Percentiles rank a stretch among this genome's conserved stretches.
These are phyloP conservation scores for Yamadazyma friedrichii DNA, from an alignment of 1,139 yeast species.

Conservation along the genomic window DNA sequence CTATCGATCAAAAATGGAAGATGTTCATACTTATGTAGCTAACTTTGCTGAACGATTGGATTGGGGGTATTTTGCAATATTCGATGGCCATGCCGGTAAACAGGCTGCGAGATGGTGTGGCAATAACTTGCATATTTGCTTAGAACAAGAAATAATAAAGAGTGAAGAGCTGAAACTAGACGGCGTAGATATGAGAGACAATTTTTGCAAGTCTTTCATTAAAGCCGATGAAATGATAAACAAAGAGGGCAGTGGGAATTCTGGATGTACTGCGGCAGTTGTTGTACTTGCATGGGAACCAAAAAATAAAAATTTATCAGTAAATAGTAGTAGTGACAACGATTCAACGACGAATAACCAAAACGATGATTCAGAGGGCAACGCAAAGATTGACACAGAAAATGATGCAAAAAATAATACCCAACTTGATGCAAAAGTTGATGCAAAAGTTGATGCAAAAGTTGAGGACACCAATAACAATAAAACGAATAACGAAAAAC, in stretches of 20 bases:
- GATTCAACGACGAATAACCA: not conserved
- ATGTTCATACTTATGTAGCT: constrained; percentile 90
- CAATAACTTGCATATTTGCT: constrained; percentile 68
- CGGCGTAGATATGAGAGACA: constrained; percentile 41
- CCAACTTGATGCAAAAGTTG: too few relatives aligned
- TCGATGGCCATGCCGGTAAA: constrained; percentile 98
- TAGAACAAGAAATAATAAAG: constrained; percentile 50
- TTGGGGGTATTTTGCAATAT: constrained; percentile 94
- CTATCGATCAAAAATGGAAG: constrained; percentile 92
- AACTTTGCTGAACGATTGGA: constrained; percentile 86
- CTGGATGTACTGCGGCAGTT: constrained; percentile 96
- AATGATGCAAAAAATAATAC: constrained; percentile 3
- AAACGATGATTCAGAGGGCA: not conserved
- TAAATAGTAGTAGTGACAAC: constrained; percentile 5
- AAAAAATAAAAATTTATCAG: not conserved
- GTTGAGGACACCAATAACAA: not conserved
- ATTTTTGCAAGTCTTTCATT: constrained; percentile 59
- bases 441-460: constrained; percentile 1
- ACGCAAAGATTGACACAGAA: not conserved
- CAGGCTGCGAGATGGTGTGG: constrained; percentile 97
- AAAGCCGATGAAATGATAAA: constrained; percentile 73
- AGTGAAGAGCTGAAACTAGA: constrained; percentile 11
- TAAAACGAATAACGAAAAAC: not conserved
- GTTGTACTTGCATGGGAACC: constrained; percentile 86
- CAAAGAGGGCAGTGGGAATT: constrained; percentile 57